Base-by-base conservation (phyloP, 441 rosid genomes). In the Eruca vesicaria region DNA sequence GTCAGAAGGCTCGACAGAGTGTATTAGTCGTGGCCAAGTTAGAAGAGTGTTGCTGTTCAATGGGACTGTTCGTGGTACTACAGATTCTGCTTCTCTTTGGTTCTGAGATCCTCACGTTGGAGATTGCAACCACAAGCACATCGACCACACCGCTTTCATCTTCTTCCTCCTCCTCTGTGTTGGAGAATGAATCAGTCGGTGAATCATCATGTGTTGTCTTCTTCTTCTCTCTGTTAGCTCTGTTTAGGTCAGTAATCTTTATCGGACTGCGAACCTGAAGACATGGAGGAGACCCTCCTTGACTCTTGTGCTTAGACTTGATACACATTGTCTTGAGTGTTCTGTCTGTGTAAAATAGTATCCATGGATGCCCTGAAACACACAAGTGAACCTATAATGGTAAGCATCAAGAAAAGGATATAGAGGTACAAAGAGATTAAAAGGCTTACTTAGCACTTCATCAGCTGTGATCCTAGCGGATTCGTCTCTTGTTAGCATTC, bases 401-500 rank as follows among this genome's bases (percentile, higher is more conserved):
- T 48, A 36, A 63, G 52, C 20, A 69, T 15, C 7, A 63, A 63
- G 19, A 63, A n/a, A 55, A 19, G 18, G 1, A 23, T 23, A 23
- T 23, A 23, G 26, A 23, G 26, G 50, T 69, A 52, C 26, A 16
- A 70, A 55, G 66, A 53, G 61, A 45, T 18, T 20, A 15, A 41
- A 68, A 64, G 65, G 79, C 92, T 82, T 86, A 95, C 98, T 86
- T 69, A 93, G 88, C 71, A 86, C 97, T 95, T 93, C 97, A 83
- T 89, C 99, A 2, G 98, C 93, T 56, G 96, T 84, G 77, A 89
- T 86, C 80, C 99, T 83, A 19, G 89, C 89, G 4, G 98, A 88
- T 78, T 91, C 93, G 68, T 93, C 99, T 76, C 98, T 91, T 1
- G 92, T 90, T 80, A 95, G 78, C 99, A 92, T 95, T 86, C 93